Percentiles rank a stretch among this genome's conserved stretches.
Conservation (phyloP, 306 rosid species). For the Acmispon strigosus region DNA sequence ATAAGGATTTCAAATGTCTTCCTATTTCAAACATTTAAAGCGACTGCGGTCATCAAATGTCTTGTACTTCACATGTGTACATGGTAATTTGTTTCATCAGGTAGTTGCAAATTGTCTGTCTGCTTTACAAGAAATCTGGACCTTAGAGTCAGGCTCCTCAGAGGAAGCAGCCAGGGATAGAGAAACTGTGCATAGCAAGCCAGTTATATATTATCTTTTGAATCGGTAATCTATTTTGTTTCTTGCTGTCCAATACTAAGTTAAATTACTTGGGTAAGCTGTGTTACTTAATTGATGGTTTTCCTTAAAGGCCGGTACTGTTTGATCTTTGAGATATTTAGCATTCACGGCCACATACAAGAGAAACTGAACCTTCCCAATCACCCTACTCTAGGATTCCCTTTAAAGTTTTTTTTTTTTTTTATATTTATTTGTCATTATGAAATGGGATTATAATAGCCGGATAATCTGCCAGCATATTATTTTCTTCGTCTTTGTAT, state of each 20-base stretch:
- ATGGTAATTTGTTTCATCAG: slow-evolving; percentile 35
- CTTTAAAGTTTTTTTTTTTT: neutral
- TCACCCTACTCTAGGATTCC: neutral
- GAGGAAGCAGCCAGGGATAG: slow-evolving; percentile 95
- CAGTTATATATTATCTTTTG: slow-evolving; percentile 66
- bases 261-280: neutral
- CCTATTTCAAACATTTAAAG: neutral
- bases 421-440: neutral
- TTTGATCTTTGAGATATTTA: too few species aligned
- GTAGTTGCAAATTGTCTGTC: slow-evolving; percentile 95
- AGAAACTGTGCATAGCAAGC: slow-evolving; percentile 90
- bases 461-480: neutral
- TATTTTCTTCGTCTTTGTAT: neutral
- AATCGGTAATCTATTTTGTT: slow-evolving; percentile 51
- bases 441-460: neutral
- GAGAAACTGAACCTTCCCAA: slow-evolving; percentile 1
- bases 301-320: too few species aligned
- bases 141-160: slow-evolving; percentile 68
- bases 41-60: neutral
- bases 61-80: neutral
- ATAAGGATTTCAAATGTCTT: neutral
- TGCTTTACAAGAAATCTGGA: slow-evolving; percentile 95
- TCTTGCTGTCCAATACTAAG: neutral
- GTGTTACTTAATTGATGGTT: neutral
- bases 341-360: neutral